phyloP scores from a whole-genome alignment of 2,329 filamentous ascomycete species.

The Microdochium bolleyi region DNA sequence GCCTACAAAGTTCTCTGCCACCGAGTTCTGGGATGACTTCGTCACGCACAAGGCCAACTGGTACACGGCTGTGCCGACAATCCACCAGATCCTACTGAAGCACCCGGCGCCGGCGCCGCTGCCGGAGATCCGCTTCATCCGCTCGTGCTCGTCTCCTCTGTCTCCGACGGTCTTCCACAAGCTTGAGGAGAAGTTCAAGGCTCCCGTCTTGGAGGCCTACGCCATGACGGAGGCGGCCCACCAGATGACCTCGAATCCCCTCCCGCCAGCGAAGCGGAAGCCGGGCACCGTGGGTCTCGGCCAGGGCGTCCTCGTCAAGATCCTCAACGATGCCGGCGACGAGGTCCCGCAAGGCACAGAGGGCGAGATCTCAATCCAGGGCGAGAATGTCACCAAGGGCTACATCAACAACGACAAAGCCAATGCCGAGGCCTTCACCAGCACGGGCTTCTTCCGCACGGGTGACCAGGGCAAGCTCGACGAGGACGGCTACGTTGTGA shows the following conservation, averaged over 20 bases:
- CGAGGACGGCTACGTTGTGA: conserved; percentile 71
- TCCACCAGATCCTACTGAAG: conserved; percentile 82
- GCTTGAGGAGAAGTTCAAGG: conserved; percentile 66
- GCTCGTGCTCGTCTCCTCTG: conserved; percentile 78
- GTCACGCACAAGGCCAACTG: conserved; percentile 69
- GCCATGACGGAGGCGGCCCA: conserved; percentile 89
- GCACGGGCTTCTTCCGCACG: conserved; percentile 76
- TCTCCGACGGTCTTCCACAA: conserved; percentile 76
- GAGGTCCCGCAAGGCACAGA: conserved; percentile 62
- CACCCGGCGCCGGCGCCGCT: conserved; percentile 59
- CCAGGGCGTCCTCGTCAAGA: conserved; percentile 75
- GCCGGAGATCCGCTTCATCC: conserved; percentile 75
- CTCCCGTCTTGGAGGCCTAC: conserved; percentile 82
- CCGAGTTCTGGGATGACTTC: conserved; percentile 78
- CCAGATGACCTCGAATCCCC: conserved; percentile 73
- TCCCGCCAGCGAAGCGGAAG: conserved; percentile 64
- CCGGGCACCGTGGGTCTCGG: conserved; percentile 77
- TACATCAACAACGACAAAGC: conserved; percentile 78
- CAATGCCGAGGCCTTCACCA: conserved; percentile 66
- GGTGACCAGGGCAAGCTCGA: conserved; percentile 81
- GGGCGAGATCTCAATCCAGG: conserved; percentile 76
- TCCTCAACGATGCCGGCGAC: conserved; percentile 62
- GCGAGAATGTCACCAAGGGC: conserved; percentile 76
- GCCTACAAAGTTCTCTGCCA: conserved; percentile 71
- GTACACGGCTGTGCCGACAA: conserved; percentile 91